A percentile compares a stretch with the other conserved stretches of the same genome.
Evolutionary conservation across 2,329 filamentous ascomycete genomes (phyloP).

Genomic region (Fusarium praegraminearum): DNA sequence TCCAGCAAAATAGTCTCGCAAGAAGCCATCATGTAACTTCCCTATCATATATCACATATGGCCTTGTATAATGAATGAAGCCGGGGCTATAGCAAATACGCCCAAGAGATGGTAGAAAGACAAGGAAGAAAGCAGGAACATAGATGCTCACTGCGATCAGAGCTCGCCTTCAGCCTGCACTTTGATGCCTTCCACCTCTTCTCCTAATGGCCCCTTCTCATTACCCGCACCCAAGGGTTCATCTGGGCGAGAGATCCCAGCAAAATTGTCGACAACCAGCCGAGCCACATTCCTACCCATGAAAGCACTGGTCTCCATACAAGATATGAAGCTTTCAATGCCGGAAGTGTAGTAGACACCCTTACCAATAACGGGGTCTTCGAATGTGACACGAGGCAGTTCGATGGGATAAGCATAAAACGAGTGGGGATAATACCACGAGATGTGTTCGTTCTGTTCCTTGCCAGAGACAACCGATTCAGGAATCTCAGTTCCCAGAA

Average conservation of each 20-base stretch:
- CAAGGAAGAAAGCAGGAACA: background rate
- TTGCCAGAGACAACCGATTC: constrained; percentile 52
- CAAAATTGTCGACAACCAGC: constrained; percentile 73
- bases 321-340: constrained; percentile 95
- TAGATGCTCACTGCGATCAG: constrained; percentile 13
- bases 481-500: constrained; percentile 64
- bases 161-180: constrained; percentile 32
- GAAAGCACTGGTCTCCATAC: constrained; percentile 95
- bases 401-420: constrained; percentile 91
- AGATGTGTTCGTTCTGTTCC: constrained; percentile 61
- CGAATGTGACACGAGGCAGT: constrained; percentile 87
- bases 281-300: constrained; percentile 89
- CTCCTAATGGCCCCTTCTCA: constrained; percentile 2
- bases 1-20: background rate
- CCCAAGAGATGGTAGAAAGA: background rate
- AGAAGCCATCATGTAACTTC: background rate
- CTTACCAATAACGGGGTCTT: constrained; percentile 77
- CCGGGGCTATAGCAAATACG: background rate
- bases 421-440: constrained; percentile 81
- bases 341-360: constrained; percentile 78
- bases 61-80: background rate
- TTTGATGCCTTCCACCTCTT: constrained; percentile 19
- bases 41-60: background rate
- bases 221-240: background rate
- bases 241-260: constrained; percentile 42